Evolutionary conservation across 495 filamentous ascomycete species (phyloP).

Genomic region (Annulohypoxylon stygium): DNA sequence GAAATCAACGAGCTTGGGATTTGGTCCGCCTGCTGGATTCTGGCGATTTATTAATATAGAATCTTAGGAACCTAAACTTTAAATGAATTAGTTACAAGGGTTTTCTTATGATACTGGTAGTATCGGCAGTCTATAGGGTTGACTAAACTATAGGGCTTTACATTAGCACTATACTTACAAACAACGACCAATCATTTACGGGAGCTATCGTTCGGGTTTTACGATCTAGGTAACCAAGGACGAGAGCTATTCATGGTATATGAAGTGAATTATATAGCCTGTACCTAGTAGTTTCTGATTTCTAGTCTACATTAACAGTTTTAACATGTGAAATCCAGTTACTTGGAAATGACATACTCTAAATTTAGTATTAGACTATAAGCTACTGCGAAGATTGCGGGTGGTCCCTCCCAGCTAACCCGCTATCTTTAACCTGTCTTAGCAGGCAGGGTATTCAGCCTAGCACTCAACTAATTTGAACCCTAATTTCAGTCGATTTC

Average conservation of each 20-base stretch:
- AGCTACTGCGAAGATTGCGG: neutral
- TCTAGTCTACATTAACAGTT: neutral
- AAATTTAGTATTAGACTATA: conserved; percentile 3
- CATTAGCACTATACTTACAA: neutral
- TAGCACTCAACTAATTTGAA: neutral
- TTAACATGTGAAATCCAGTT: conserved; percentile 9
- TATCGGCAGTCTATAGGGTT: neutral
- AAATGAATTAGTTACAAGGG: neutral
- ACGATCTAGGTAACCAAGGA: neutral
- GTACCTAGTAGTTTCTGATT: neutral
- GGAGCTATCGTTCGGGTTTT: neutral
- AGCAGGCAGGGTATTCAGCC: neutral
- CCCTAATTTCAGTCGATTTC: neutral
- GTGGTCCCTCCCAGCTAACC: neutral
- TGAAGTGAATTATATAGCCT: neutral
- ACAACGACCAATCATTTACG: neutral
- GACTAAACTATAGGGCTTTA: neutral
- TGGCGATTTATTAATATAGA: neutral
- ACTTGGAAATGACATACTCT: neutral
- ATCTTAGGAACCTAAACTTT: neutral
- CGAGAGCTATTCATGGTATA: conserved; percentile 2
- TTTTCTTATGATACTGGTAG: neutral
- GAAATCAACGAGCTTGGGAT: neutral
- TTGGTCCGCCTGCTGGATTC: neutral
- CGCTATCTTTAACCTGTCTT: neutral